A percentile compares a stretch with the other conserved stretches of the same genome.
These are phyloP conservation scores for Daldinia loculata DNA, from an alignment of 495 filamentous ascomycete species.

Conservation along the genomic window DNA sequence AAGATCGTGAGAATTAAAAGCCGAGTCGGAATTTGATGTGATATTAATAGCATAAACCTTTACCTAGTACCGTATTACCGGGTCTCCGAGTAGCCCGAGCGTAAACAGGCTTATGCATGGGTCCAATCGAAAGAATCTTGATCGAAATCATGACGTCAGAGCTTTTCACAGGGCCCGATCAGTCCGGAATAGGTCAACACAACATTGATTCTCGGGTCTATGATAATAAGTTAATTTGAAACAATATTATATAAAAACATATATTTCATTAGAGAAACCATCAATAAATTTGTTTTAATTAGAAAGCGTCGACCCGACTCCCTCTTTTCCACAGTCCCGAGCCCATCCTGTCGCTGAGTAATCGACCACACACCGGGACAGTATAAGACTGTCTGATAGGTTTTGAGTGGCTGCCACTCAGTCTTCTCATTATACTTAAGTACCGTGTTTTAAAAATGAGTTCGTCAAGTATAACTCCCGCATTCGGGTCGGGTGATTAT, in stretches of 20 bases:
- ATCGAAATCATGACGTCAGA: constrained; percentile 28
- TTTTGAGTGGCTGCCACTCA: not conserved
- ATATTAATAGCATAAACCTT: not conserved
- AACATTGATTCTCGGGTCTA: not conserved
- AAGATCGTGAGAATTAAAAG: not conserved
- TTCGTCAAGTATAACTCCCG: constrained; percentile 35
- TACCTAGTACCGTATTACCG: not conserved
- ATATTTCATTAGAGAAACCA: too few species aligned
- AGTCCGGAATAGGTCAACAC: constrained; percentile 13
- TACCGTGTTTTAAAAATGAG: constrained; percentile 21
- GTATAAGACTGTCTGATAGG: not conserved
- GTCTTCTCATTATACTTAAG: not conserved
- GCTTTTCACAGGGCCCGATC: constrained; percentile 5
- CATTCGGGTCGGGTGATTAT: constrained; percentile 53
- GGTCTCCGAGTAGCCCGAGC: constrained; percentile 2
- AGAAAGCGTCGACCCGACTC: not conserved
- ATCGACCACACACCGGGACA: constrained; percentile 5
- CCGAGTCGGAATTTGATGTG: not conserved
- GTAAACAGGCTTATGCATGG: constrained; percentile 4
- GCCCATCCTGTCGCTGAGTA: constrained; percentile 31
- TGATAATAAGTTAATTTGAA: not conserved
- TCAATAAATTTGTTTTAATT: not conserved
- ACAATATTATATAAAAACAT: too few species aligned
- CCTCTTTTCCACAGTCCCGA: not conserved
- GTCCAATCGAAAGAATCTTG: not conserved